A percentile compares a stretch with the other conserved stretches of the same genome.
phyloP scores from a whole-genome alignment of 2,329 filamentous ascomycete species.

The Colletotrichum sp. region DNA sequence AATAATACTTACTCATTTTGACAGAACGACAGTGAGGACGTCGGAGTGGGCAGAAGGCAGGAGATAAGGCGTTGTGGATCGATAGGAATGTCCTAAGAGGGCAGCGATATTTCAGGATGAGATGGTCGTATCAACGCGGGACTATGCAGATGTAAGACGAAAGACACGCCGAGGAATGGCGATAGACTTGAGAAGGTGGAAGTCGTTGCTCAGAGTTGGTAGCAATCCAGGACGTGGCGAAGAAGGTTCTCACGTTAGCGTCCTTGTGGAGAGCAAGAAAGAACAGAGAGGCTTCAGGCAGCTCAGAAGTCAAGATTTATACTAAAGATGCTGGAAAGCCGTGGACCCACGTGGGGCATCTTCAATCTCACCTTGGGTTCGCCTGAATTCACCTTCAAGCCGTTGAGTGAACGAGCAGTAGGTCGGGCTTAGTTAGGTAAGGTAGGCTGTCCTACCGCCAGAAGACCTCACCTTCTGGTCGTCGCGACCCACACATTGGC shows the following conservation, averaged over 20 bases:
- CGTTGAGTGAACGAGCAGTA: neutral
- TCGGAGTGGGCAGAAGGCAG: fast-evolving
- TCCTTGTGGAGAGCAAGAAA: neutral
- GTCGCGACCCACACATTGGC: neutral
- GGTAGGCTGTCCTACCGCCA: neutral
- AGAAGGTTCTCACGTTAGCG: neutral
- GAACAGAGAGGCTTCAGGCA: neutral
- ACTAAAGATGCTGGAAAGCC: neutral
- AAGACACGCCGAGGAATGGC: neutral
- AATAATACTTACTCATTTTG: neutral
- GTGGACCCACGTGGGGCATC: neutral
- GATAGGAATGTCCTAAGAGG: neutral
- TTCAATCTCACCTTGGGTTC: neutral
- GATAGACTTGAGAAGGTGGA: neutral
- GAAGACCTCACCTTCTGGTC: neutral
- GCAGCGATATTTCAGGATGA: neutral
- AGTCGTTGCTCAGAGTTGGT: neutral
- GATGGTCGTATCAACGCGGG: neutral
- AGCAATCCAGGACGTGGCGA: neutral
- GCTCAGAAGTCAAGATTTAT: neutral
- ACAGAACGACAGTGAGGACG: neutral
- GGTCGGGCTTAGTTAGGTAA: neutral
- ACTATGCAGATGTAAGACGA: neutral
- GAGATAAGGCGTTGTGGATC: fast-evolving
- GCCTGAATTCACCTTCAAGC: neutral